phyloP scores from a whole-genome alignment of 352 stramenopile species.

The Phytophthora tubulina region DNA sequence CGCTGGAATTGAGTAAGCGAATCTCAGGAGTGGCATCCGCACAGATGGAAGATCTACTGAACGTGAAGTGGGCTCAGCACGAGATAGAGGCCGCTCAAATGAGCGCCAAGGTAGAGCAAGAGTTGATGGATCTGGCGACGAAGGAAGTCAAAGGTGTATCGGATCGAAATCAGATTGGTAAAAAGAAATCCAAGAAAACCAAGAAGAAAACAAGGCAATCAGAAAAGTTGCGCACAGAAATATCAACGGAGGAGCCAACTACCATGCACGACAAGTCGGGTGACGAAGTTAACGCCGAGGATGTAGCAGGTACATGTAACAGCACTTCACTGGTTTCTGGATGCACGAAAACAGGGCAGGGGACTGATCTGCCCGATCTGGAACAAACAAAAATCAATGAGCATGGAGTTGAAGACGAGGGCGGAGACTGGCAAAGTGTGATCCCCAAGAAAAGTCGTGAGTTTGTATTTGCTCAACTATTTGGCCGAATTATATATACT shows the following conservation, averaged over 20 bases:
- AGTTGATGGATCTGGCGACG: constrained; percentile 34
- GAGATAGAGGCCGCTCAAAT: constrained; percentile 31
- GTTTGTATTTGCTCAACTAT: constrained; percentile 15
- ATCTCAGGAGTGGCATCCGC: constrained; percentile 34
- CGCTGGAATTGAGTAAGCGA: constrained; percentile 46
- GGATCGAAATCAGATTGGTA: constrained; percentile 29
- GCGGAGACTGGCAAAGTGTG: constrained; percentile 36
- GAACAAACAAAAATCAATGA: not conserved
- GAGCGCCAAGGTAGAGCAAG: constrained; percentile 40
- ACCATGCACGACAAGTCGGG: not conserved
- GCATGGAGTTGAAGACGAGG: constrained; percentile 12
- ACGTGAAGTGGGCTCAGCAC: constrained; percentile 26
- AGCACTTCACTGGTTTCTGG: not conserved
- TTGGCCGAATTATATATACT: too few species aligned
- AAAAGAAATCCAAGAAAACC: constrained; percentile 56
- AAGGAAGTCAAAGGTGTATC: constrained; percentile 23
- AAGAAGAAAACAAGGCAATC: constrained; percentile 44
- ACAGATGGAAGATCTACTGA: constrained; percentile 45
- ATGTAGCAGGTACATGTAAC: not conserved
- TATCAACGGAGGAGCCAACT: not conserved
- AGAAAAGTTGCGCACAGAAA: not conserved
- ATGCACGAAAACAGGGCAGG: not conserved
- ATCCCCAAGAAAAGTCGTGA: constrained; percentile 44
- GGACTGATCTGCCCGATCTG: not conserved
- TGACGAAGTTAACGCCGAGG: not conserved